phyloP scores from a whole-genome alignment of 1,139 yeast genomes.

The Saccharomyces hybrid region DNA sequence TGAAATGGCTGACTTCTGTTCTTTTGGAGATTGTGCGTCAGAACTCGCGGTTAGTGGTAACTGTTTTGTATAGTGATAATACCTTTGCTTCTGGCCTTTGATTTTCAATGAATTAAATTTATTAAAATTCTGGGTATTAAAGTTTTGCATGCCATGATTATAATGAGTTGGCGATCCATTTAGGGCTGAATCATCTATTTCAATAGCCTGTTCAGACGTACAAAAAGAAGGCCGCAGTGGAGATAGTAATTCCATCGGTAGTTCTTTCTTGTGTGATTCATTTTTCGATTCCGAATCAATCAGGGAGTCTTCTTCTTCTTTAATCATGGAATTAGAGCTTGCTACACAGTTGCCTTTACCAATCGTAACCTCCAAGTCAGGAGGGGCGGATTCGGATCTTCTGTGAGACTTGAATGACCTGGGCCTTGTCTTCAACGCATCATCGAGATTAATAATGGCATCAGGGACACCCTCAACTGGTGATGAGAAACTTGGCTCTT shows the following conservation, averaged over 20 bases:
- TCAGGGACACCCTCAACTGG: slow-evolving; percentile 42
- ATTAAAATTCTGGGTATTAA: not conserved
- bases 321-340: slow-evolving; percentile 10
- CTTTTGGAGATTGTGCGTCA: slow-evolving; percentile 8
- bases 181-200: slow-evolving; percentile 12
- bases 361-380: slow-evolving; percentile 31
- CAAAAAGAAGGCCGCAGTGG: slow-evolving; percentile 20
- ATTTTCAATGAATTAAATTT: slow-evolving; percentile 25
- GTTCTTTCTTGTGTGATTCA: not conserved
- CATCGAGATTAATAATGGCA: slow-evolving; percentile 56
- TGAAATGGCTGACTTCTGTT: slow-evolving; percentile 10
- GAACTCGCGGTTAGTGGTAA: slow-evolving; percentile 15
- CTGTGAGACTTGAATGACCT: slow-evolving; percentile 33
- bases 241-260: slow-evolving; percentile 15
- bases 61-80: slow-evolving; percentile 26
- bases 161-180: not conserved
- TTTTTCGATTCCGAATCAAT: slow-evolving; percentile 10
- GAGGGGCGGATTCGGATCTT: slow-evolving; percentile 45
- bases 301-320: slow-evolving; percentile 16
- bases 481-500: slow-evolving; percentile 28
- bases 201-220: not conserved
- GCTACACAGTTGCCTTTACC: slow-evolving; percentile 5
- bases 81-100: slow-evolving; percentile 29
- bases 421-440: slow-evolving; percentile 38
- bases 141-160: not conserved